phyloP scores from a whole-genome alignment of 306 rosid genomes.

The Senna siamea region DNA sequence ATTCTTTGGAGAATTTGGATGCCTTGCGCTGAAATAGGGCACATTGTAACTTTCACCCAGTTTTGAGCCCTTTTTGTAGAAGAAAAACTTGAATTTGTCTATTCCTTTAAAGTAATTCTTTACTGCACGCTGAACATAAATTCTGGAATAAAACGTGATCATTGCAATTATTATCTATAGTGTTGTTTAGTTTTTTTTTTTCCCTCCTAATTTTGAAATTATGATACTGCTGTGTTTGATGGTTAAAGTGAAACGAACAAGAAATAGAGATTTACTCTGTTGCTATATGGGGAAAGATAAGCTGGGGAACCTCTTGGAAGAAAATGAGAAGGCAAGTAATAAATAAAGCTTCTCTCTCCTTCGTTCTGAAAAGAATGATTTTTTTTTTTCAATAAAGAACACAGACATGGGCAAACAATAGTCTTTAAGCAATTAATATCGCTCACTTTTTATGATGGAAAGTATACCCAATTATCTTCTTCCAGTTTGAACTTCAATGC shows the following conservation, averaged over 20 bases:
- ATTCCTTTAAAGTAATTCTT: slow-evolving; percentile 38
- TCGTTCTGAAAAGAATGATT: too few relatives aligned
- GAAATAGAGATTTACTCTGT: too few relatives aligned
- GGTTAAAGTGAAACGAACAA: too few relatives aligned
- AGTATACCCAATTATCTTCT: too few relatives aligned
- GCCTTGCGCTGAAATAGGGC: not conserved
- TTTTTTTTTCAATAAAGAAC: too few relatives aligned
- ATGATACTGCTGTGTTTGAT: not conserved
- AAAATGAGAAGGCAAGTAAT: too few relatives aligned
- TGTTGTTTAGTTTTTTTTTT: not conserved
- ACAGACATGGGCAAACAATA: too few relatives aligned
- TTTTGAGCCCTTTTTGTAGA: not conserved
- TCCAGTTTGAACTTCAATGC: too few relatives aligned
- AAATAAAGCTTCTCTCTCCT: too few relatives aligned
- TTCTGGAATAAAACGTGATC: not conserved
- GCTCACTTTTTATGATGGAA: too few relatives aligned
- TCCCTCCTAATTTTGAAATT: not conserved
- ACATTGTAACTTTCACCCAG: slow-evolving; percentile 8
- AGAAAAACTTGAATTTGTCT: not conserved
- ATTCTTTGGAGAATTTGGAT: slow-evolving; percentile 32
- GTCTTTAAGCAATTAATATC: too few relatives aligned
- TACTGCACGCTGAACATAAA: slow-evolving; percentile 1
- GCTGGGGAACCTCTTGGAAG: too few relatives aligned
- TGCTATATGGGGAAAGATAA: not conserved
- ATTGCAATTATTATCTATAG: slow-evolving; percentile 15